A percentile compares a stretch with the other conserved stretches of the same genome.
These are phyloP conservation scores for Cucumis variabilis DNA, from an alignment of 331 rosid genomes.

Conservation along the genomic window DNA sequence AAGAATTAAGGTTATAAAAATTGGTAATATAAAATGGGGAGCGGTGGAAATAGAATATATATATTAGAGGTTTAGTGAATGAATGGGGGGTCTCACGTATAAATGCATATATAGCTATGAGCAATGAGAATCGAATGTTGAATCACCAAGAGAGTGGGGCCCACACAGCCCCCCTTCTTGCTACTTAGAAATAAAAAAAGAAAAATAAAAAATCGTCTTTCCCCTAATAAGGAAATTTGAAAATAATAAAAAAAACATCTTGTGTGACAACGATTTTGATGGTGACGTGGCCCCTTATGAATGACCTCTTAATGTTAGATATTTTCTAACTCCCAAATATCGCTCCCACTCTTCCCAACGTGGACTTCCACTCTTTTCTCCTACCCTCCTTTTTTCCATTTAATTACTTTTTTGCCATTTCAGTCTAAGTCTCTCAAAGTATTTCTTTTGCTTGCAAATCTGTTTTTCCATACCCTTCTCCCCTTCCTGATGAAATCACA, in stretches of 20 bases:
- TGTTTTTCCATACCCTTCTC: no score
- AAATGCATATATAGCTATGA: not conserved
- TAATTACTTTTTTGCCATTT: not conserved
- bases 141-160: not conserved
- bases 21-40: no score
- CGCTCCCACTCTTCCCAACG: slow-evolving; percentile 25
- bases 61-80: no score
- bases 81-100: no score
- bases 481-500: no score
- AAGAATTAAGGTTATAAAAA: no score
- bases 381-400: not conserved
- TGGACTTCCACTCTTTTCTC: not conserved
- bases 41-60: no score
- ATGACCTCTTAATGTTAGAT: slow-evolving; percentile 14
- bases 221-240: not conserved
- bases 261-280: slow-evolving; percentile 5
- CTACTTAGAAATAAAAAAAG: not conserved
- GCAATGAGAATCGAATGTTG: not conserved
- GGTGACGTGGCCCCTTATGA: slow-evolving; percentile 24
- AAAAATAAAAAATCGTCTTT: not conserved
- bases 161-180: not conserved
- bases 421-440: no score
- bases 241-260: slow-evolving; percentile 14
- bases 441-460: no score
- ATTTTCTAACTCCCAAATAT: slow-evolving; percentile 24